phyloP scores from a whole-genome alignment of 306 rosid genomes.

The Glycine soja region DNA sequence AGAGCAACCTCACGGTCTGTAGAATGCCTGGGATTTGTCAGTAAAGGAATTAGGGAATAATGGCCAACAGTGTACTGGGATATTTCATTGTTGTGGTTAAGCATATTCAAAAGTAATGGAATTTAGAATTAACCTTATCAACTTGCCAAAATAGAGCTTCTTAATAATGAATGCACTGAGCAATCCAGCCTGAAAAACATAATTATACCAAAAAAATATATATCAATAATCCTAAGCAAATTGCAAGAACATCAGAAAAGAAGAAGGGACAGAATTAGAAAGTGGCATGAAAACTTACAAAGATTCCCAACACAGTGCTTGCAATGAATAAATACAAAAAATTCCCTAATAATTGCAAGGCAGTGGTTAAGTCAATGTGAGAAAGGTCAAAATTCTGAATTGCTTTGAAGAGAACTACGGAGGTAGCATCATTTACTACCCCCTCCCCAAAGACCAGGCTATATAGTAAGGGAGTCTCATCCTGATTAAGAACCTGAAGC shows the following conservation, averaged over 20 bases:
- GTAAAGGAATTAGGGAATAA: slow-evolving; percentile 29
- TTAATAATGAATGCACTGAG: slow-evolving; percentile 82
- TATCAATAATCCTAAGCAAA: slow-evolving; percentile 3
- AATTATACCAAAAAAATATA: background rate
- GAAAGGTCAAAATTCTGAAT: slow-evolving; percentile 92
- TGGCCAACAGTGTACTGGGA: background rate
- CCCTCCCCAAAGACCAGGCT: slow-evolving; percentile 97
- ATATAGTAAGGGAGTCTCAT: slow-evolving; percentile 81
- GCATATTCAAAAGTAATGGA: background rate
- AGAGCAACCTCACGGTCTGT: slow-evolving; percentile 98
- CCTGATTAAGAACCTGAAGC: slow-evolving; percentile 91
- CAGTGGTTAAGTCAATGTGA: slow-evolving; percentile 72
- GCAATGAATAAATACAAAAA: slow-evolving; percentile 73
- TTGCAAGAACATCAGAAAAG: background rate
- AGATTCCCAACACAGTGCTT: slow-evolving; percentile 78
- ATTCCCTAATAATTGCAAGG: slow-evolving; percentile 68
- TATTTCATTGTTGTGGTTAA: slow-evolving; percentile 12
- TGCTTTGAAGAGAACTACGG: slow-evolving; percentile 93
- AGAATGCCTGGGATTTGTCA: slow-evolving; percentile 69
- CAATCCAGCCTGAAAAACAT: slow-evolving; percentile 76
- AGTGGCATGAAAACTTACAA: slow-evolving; percentile 61
- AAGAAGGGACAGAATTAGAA: background rate
- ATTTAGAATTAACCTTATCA: slow-evolving; percentile 52
- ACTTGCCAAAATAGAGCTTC: slow-evolving; percentile 87
- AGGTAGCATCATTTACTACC: slow-evolving; percentile 96